Evolutionary conservation across 1,284 basidiomycete genomes (phyloP).

Genomic region (Volvariella surrecta): DNA sequence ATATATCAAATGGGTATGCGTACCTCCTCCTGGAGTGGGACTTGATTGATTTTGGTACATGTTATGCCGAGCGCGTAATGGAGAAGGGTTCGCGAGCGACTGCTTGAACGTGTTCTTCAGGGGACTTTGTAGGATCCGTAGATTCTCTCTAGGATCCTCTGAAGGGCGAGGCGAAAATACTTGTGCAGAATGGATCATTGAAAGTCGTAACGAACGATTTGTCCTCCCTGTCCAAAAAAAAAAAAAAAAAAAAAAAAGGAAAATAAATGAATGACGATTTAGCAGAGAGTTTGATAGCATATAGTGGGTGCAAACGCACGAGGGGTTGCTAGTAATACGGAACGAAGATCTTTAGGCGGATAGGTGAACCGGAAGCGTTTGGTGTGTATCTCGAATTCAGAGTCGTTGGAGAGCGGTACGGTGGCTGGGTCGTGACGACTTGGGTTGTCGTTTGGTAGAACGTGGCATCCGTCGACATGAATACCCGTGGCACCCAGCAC

Average conservation of each 20-base stretch:
- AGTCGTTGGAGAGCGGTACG: slow-evolving; percentile 54
- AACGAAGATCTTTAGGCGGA: slow-evolving; percentile 63
- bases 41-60: slow-evolving; percentile 5
- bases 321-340: slow-evolving; percentile 43
- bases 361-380: slow-evolving; percentile 65
- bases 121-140: slow-evolving; percentile 51
- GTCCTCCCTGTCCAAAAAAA: slow-evolving; percentile 17
- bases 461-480: slow-evolving; percentile 50
- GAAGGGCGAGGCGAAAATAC: slow-evolving; percentile 62
- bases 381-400: slow-evolving; percentile 55
- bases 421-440: slow-evolving; percentile 31
- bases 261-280: no score
- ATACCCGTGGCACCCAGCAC: slow-evolving; percentile 51
- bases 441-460: slow-evolving; percentile 36
- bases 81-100: slow-evolving; percentile 17
- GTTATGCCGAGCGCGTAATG: slow-evolving; percentile 15
- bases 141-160: slow-evolving; percentile 48
- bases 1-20: no score
- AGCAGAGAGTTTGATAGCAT: no score
- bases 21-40: no score
- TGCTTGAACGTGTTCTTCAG: slow-evolving; percentile 34
- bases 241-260: no score
- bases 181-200: slow-evolving; percentile 65
- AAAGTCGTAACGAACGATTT: slow-evolving; percentile 49
- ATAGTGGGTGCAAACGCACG: no score